Evolutionary conservation across 1,139 yeast species (phyloP).

Genomic region (Saccharomyces hybrid): DNA sequence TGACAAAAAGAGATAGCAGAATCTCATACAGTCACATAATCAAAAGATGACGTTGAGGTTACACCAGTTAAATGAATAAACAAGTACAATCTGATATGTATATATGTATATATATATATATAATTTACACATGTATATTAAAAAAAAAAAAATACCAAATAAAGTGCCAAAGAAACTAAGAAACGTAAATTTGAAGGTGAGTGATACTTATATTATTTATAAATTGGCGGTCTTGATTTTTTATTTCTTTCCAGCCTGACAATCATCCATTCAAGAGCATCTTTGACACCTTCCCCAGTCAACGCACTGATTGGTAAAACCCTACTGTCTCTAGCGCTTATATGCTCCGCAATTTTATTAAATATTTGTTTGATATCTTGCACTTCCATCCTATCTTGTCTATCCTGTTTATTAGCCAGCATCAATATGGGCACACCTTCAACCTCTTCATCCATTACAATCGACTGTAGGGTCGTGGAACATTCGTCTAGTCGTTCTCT

Average conservation of each 20-base stretch:
- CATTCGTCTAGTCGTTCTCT: constrained; percentile 78
- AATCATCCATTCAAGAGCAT: constrained; percentile 84
- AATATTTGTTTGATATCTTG: constrained; percentile 73
- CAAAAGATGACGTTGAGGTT: background rate
- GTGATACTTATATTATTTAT: constrained; percentile 13
- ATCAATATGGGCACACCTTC: constrained; percentile 83
- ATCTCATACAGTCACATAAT: background rate
- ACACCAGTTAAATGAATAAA: background rate
- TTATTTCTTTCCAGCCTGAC: constrained; percentile 73
- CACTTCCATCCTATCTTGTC: constrained; percentile 73
- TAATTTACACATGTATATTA: background rate
- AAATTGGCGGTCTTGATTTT: constrained; percentile 57
- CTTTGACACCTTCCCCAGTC: constrained; percentile 77
- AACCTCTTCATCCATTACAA: constrained; percentile 45
- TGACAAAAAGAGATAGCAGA: background rate
- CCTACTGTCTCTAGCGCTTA: constrained; percentile 85
- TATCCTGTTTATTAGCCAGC: constrained; percentile 93
- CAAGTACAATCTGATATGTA: background rate
- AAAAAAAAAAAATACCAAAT: background rate
- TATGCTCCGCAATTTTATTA: constrained; percentile 68
- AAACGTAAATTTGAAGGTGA: background rate
- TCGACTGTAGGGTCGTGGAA: constrained; percentile 38
- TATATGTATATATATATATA: constrained; percentile 1
- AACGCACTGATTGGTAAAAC: constrained; percentile 84
- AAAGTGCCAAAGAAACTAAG: background rate